A percentile compares a stretch with the other conserved stretches of the same genome.
phyloP scores from a whole-genome alignment of 2,329 filamentous ascomycete species.

The Ophiostoma australiae region DNA sequence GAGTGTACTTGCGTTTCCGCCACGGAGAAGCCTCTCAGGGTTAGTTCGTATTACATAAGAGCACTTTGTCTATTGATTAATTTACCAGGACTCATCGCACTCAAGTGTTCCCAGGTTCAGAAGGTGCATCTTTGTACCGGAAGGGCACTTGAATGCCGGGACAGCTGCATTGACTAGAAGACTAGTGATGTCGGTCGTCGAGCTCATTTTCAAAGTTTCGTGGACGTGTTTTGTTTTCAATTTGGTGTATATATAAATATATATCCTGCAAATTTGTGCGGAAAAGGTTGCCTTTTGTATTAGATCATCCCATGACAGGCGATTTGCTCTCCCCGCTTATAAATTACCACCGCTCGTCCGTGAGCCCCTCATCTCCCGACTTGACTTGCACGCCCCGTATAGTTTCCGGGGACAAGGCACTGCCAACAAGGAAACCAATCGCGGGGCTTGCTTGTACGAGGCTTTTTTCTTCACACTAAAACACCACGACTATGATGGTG shows the following conservation, averaged over 20 bases:
- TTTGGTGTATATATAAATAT: too few relatives aligned
- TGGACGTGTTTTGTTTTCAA: background rate
- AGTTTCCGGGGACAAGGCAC: background rate
- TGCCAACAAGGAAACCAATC: background rate
- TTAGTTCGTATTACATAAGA: background rate
- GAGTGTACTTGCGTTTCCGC: slow-evolving; percentile 15
- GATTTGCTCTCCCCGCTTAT: background rate
- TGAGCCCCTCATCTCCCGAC: background rate
- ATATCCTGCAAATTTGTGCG: too few relatives aligned
- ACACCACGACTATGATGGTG: too few relatives aligned
- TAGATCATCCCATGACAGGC: background rate
- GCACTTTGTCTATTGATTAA: background rate
- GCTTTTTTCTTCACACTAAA: too few relatives aligned
- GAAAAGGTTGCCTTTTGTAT: background rate
- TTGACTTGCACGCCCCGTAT: background rate
- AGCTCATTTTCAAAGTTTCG: background rate
- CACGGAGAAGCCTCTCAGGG: slow-evolving; percentile 12
- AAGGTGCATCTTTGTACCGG: slow-evolving; percentile 21
- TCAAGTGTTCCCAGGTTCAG: slow-evolving; percentile 20
- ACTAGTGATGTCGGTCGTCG: slow-evolving; percentile 12
- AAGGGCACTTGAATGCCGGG: slow-evolving; percentile 22
- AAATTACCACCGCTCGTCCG: background rate
- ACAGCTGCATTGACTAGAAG: slow-evolving; percentile 21
- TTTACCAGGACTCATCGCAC: slow-evolving; percentile 21
- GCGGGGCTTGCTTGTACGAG: too few relatives aligned